Base-by-base conservation (phyloP, 345 rosid species). In the Linum usitatissimum region DNA sequence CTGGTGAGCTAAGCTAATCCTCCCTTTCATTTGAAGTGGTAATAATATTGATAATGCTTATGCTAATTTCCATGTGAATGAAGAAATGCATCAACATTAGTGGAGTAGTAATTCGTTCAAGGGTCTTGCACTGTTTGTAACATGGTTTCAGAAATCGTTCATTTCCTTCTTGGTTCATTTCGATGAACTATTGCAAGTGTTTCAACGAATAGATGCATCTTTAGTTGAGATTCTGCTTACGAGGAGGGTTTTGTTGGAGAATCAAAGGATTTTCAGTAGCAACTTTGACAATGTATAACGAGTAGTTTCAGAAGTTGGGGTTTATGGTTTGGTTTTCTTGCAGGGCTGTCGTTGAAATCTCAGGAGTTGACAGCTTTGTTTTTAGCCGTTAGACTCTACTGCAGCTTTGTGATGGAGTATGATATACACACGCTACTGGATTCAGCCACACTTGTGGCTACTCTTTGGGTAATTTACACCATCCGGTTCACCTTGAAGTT, bases 351-450 rank as follows among this genome's bases (percentile, higher is more conserved):
- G 10, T 31, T 60, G 48, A 60, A 60, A 36, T 60, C 63, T n/a
- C 63, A 60, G 63, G 63, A 60, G 63, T 34, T 60, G 48, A 60
- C 63, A 18, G 63, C 63, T 13, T 15, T 60, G 48, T 60, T 60
- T 34, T 60, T 60, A 38, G 63, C 63, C 34, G 63, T 60, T 31
- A 60, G 63, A 60, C 48, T 60, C 21, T 60, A 60, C 38, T 60
- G 63, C 23, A 60, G 63, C 18, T 60, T 60, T 19, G 63, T 60
- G 6, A 60, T 60, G 63, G 63, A 60, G 39, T 31, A 23, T 36
- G 63, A 60, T 19, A 60, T 60, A 60, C 63, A 60, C 45, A 60
- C 63, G 39, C 9, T 60, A 23, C 63, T 60, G n/a, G 63, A 60
- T 60, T 31, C 63, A 17, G 63, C 63, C 19, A 60, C 63, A 30